Evolutionary conservation across 495 filamentous ascomycete species (phyloP).

Genomic region (Penicillium arizonense): DNA sequence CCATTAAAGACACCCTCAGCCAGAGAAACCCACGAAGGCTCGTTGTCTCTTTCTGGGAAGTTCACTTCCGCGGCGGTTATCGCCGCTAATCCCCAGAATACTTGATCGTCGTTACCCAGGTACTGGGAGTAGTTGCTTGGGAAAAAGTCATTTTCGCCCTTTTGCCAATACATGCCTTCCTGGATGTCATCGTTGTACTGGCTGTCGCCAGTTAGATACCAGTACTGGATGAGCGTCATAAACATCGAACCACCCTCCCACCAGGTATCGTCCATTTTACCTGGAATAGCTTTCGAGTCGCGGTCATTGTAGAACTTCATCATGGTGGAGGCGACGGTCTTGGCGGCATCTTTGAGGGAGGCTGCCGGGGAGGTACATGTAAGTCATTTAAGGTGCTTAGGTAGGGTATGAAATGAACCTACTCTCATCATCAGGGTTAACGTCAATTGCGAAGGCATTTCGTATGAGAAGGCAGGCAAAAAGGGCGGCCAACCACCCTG

Average conservation of each 20-base stretch:
- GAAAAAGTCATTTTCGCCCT: constrained; percentile 63
- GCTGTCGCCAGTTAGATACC: constrained; percentile 66
- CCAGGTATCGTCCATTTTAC: constrained; percentile 62
- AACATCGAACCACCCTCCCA: constrained; percentile 73
- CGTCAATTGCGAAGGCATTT: constrained; percentile 19
- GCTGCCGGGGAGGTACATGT: constrained; percentile 25
- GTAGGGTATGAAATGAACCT: not conserved
- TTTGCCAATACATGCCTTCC: constrained; percentile 61
- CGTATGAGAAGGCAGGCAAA: constrained; percentile 17
- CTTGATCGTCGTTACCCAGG: constrained; percentile 68
- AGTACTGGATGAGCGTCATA: constrained; percentile 71
- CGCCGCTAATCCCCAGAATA: constrained; percentile 72
- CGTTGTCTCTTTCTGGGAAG: constrained; percentile 57
- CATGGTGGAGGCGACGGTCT: constrained; percentile 58
- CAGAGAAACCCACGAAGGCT: constrained; percentile 63
- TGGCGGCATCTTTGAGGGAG: constrained; percentile 58
- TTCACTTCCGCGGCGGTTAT: constrained; percentile 69
- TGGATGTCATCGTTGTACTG: constrained; percentile 62
- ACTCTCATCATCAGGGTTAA: constrained; percentile 29
- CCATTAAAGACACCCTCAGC: constrained; percentile 57
- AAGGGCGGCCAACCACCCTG: constrained; percentile 6
- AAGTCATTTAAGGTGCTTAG: not conserved
- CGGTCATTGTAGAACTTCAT: constrained; percentile 63
- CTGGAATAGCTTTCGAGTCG: constrained; percentile 55
- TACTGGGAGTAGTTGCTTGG: constrained; percentile 43